Base-by-base conservation (phyloP, 768 basidiomycete species). In the Coprinellus micaceus region DNA sequence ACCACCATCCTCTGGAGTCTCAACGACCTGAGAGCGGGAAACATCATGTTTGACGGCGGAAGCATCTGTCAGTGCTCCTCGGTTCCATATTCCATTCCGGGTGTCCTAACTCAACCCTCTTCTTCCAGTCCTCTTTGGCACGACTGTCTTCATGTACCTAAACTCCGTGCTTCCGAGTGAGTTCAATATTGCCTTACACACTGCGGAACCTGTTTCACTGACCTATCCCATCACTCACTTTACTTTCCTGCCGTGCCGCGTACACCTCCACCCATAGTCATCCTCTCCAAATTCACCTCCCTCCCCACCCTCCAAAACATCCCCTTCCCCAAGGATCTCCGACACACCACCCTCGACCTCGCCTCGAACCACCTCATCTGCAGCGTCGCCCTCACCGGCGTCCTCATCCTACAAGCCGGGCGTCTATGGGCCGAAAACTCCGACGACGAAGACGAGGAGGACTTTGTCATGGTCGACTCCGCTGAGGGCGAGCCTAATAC, bases 41-140 rank as follows among this genome's bases (percentile, higher is more conserved):
- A 94, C 69, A 76, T 94, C 66, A 92, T 94, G 90, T 94, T 94
- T 63, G 91, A 94, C 64, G 91, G 91, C 24, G 91, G 88, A 50
- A 92, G 90, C 69, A 86, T 92, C 62, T 89, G 91, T 93, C 59
- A 66, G 89, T 75, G 22, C 40, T n/a, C 39, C 13, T 10, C 46
- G 17, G 41, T 19, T 65, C 12, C 43, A 30, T 25, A 9, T n/a
- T 9, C 26, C 15, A 30, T 33, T 37, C 10, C 50, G 29, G 15
- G 21, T 24, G 22, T 39, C 51, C 43, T 54, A 57, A 36, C 51
- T 52, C 46, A 45, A 48, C 22, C 48, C 26, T 28, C 12, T 48
- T 43, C 30, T 36, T 45, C 19, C 69, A 94, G 91, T 94, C 71
- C 74, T 94, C 58, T 93, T 91, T 64, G 78, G 77, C 29, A 83